Conservation (phyloP, 2,329 filamentous ascomycete species). For the Colletotrichum incanum region DNA sequence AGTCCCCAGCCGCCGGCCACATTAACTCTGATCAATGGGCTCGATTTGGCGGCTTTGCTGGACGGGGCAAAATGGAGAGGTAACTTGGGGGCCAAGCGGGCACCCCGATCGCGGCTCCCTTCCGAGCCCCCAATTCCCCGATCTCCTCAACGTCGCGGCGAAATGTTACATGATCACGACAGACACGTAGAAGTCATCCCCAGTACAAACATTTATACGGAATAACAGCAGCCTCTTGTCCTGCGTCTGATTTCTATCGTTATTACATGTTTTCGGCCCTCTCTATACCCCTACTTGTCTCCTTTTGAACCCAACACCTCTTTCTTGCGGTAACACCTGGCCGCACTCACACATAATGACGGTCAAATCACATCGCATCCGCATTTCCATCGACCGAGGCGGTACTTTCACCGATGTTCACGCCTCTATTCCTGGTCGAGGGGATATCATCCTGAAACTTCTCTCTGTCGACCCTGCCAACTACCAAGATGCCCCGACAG, state of each 20-base stretch:
- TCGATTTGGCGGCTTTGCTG: neutral
- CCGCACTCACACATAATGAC: conserved; percentile 43
- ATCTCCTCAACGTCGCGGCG: conserved; percentile 19
- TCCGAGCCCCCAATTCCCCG: conserved; percentile 32
- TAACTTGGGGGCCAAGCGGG: neutral
- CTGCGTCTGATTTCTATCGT: neutral
- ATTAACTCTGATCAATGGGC: neutral
- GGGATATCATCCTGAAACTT: conserved; percentile 80
- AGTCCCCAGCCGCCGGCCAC: neutral
- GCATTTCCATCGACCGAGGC: conserved; percentile 53
- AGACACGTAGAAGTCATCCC: neutral
- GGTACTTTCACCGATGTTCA: conserved; percentile 80
- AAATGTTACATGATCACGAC: conserved; percentile 32
- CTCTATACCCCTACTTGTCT: conserved; percentile 20
- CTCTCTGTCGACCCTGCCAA: conserved; percentile 81
- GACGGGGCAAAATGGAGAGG: neutral
- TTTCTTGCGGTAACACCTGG: conserved; percentile 15
- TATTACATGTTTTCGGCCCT: conserved; percentile 1
- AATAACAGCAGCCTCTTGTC: neutral
- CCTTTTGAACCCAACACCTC: neutral
- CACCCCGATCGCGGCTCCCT: conserved; percentile 21
- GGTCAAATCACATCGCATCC: conserved; percentile 49
- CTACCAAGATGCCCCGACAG: conserved; percentile 81
- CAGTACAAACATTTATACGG: conserved; percentile 21
- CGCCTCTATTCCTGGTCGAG: conserved; percentile 75